Evolutionary conservation across 805 yeast genomes (phyloP).

Genomic region (Lipomyces japonicus): DNA sequence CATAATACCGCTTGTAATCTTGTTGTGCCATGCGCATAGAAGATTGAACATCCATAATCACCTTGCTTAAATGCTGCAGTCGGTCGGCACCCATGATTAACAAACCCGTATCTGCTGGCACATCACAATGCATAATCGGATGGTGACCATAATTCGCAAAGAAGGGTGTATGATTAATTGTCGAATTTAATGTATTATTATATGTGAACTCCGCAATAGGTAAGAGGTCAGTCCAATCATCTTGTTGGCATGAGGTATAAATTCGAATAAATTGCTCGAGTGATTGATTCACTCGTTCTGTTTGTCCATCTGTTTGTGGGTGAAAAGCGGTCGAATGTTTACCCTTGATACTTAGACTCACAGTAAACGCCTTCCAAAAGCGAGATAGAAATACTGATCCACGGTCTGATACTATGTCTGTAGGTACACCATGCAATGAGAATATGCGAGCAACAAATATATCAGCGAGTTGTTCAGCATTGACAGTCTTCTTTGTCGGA

Average conservation of each 20-base stretch:
- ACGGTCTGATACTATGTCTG: background rate
- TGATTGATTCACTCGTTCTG: background rate
- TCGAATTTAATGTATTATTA: background rate
- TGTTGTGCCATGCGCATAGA: too few species aligned
- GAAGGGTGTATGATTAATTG: slow-evolving; percentile 4
- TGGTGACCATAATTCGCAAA: slow-evolving; percentile 4
- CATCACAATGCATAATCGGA: slow-evolving; percentile 1
- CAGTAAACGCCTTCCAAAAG: background rate
- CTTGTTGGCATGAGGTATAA: background rate
- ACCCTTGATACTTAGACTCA: too few species aligned
- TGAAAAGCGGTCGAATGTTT: too few species aligned
- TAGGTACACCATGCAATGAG: background rate
- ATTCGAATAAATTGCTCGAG: background rate
- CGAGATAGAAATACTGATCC: background rate
- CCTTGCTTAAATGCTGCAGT: too few species aligned
- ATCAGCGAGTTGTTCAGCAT: background rate
- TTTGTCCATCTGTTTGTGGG: too few species aligned
- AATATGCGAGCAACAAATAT: background rate
- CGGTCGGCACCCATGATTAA: background rate
- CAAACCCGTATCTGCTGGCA: background rate
- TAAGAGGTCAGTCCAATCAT: background rate
- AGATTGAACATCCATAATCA: too few species aligned
- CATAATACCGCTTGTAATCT: too few species aligned
- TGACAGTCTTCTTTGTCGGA: background rate
- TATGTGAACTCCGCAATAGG: slow-evolving; percentile 1